Base-by-base conservation (phyloP, 176 grass and related monocot species). In the Oryza glaberrima region DNA sequence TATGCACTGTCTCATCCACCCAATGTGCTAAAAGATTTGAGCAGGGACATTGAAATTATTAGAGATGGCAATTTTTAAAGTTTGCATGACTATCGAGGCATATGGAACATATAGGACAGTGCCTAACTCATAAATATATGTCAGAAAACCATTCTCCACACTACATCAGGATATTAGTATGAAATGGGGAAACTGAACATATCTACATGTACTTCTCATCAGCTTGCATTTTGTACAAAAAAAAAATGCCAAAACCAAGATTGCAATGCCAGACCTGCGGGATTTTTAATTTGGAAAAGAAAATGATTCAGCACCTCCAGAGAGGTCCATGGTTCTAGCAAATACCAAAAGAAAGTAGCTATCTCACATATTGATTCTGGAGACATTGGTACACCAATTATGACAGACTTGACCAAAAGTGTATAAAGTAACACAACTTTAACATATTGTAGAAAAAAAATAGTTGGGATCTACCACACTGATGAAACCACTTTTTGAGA, bases 361-460 rank as follows among this genome's bases (percentile, higher is more conserved):
- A 85, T 85, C 41, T 23, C 8, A 67, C 56, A 82, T 72, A 23
- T 77, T 68, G 68, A 83, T 83, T 83, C 75, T 83, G 51, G 73
- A 86, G 60, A 35, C 14, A 19, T 11, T 73, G 41, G 35, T 58
- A 82, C 60, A 1, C 77, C 77, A 46, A 86, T 86, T 65, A 90
- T 81, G 56, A 90, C 56, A 13, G 40, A 49, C 26, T 81, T 89
- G 66, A 90, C 78, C 30, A 75, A 89, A 78, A 82, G 49, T 56
- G 30, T 67, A 74, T 74, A 86, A 82, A 56, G 73, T 82, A 73
- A 28, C 38, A 71, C 73, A 61, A 3, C 46, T 83, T 86, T 51
- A 83, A 74, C 78, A 83, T 83, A 86, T 83, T 73, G 41, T 48
- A 69, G 48, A 72, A 78, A 86, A 86, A 58, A 67, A 69, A 67